A percentile compares a stretch with the other conserved stretches of the same genome.
These are phyloP conservation scores for Populus hybrid DNA, from an alignment of 441 rosid genomes.

Conservation along the genomic window DNA sequence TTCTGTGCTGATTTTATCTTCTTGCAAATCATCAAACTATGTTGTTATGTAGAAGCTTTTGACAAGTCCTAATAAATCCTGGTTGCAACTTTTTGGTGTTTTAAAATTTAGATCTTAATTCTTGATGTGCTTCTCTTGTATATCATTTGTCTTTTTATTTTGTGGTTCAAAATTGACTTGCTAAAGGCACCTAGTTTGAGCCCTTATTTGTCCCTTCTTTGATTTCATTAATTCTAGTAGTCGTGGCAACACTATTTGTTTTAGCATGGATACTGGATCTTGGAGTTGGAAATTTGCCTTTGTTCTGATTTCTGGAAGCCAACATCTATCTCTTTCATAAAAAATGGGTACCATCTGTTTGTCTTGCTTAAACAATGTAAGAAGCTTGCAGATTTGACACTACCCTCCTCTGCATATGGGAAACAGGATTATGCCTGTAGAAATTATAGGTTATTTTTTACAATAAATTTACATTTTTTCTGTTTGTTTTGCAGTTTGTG, in stretches of 20 bases:
- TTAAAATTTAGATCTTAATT: neutral
- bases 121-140: neutral
- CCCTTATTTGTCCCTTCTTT: neutral
- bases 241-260: neutral
- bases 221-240: neutral
- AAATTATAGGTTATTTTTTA: neutral
- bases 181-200: neutral
- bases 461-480: neutral
- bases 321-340: neutral
- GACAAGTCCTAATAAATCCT: neutral
- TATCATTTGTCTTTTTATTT: neutral
- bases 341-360: neutral
- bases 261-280: neutral
- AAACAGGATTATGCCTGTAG: neutral
- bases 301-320: neutral
- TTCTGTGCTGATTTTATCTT: neutral
- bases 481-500: conserved; percentile 69
- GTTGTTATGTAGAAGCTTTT: neutral
- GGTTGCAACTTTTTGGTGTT: no score
- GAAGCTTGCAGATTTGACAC: neutral
- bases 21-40: neutral
- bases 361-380: neutral
- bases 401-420: neutral
- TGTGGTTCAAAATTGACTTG: neutral
- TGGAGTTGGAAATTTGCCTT: neutral